Conservation (phyloP, 2,329 filamentous ascomycete species). For the Penicillium expansum region DNA sequence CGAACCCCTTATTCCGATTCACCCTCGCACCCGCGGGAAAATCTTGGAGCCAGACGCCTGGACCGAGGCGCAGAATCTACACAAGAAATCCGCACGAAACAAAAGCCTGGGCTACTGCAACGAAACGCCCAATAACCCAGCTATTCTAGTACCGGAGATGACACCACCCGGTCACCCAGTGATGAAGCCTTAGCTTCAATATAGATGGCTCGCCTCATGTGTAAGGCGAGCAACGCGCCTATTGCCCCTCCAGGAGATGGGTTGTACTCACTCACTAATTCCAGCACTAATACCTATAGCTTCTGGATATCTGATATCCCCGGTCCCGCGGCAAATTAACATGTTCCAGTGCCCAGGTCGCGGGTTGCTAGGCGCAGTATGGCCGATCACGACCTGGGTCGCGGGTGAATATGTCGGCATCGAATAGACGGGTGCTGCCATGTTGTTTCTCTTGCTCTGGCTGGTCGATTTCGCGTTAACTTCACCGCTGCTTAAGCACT, state of each 20-base stretch:
- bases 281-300: background rate
- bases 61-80: background rate
- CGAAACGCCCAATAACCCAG: background rate
- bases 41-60: background rate
- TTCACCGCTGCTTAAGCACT: background rate
- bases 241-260: too few relatives aligned
- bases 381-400: background rate
- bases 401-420: slow-evolving; percentile 2
- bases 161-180: background rate
- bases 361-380: background rate
- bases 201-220: background rate
- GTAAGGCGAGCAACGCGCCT: background rate
- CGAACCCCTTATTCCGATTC: background rate
- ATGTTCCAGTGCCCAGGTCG: background rate
- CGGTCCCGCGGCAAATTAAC: too few relatives aligned
- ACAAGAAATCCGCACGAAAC: background rate
- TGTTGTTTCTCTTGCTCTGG: background rate
- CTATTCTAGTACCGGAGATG: too few relatives aligned
- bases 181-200: background rate
- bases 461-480: background rate
- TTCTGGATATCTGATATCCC: background rate
- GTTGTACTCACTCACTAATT: too few relatives aligned
- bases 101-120: background rate
- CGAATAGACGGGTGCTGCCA: background rate
- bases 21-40: background rate